A percentile compares a stretch with the other conserved stretches of the same genome.
These are phyloP conservation scores for Skeletonema grethae DNA, from an alignment of 108 stramenopile species.

Conservation along the genomic window DNA sequence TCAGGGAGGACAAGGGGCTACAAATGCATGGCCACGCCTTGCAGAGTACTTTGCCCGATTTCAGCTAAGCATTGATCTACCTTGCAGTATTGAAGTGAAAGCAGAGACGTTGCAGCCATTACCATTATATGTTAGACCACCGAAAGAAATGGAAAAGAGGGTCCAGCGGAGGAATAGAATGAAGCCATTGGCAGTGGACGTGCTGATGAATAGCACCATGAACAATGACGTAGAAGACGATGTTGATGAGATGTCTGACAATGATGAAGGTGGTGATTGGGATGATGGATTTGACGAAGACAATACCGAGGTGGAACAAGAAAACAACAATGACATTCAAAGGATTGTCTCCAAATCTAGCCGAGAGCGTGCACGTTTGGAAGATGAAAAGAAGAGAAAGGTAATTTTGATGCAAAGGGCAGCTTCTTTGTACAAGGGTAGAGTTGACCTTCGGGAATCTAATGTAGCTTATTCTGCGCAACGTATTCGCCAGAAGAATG, in stretches of 20 bases:
- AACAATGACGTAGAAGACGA: constrained; percentile 2
- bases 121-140: constrained; percentile 67
- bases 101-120: constrained; percentile 65
- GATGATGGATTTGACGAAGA: constrained; percentile 41
- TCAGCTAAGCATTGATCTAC: constrained; percentile 62
- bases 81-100: constrained; percentile 76
- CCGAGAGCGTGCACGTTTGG: constrained; percentile 22
- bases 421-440: constrained; percentile 45
- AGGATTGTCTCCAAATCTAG: constrained; percentile 24
- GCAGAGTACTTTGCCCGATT: constrained; percentile 81
- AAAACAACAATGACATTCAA: constrained; percentile 8
- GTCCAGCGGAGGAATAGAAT: not conserved
- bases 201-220: not conserved
- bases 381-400: constrained; percentile 28
- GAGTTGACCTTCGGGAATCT: constrained; percentile 35
- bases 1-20: constrained; percentile 70
- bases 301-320: constrained; percentile 20
- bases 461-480: constrained; percentile 71
- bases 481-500: constrained; percentile 44
- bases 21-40: constrained; percentile 74
- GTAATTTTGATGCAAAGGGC: constrained; percentile 42
- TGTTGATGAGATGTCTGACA: constrained; percentile 7
- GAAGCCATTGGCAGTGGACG: not conserved
- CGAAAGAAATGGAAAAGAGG: constrained; percentile 36
- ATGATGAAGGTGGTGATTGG: constrained; percentile 19